phyloP scores from a whole-genome alignment of 805 yeast species.

The Kuraishia piskuri region DNA sequence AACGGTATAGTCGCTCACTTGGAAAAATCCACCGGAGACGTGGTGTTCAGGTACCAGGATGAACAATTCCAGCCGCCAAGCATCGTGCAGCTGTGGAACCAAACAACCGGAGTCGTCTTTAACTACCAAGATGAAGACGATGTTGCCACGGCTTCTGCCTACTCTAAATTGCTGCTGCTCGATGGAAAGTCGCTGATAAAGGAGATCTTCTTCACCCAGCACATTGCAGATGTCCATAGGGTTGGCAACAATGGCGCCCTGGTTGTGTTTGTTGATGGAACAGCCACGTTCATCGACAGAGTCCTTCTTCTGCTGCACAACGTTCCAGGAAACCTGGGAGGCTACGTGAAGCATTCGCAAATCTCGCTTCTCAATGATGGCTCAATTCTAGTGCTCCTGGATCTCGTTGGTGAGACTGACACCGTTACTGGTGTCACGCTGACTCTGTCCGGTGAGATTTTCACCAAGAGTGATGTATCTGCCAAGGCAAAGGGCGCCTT shows the following conservation, averaged over 20 bases:
- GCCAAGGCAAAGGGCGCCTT: background rate
- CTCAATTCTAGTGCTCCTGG: background rate
- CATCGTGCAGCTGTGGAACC: conserved; percentile 8
- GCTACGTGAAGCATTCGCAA: background rate
- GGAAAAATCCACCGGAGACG: conserved; percentile 15
- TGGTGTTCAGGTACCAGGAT: conserved; percentile 22
- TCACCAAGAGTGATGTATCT: background rate
- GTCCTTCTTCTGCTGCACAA: conserved; percentile 1
- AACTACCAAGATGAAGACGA: conserved; percentile 8
- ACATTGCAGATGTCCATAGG: background rate
- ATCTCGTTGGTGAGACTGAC: background rate
- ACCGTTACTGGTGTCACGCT: background rate
- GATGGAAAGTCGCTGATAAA: background rate
- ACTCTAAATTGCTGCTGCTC: background rate
- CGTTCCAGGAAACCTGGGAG: background rate
- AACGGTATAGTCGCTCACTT: conserved; percentile 18
- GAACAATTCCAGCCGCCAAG: conserved; percentile 8
- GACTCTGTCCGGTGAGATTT: background rate
- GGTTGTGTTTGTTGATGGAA: conserved; percentile 11
- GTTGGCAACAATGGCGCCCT: conserved; percentile 6
- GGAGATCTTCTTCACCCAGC: background rate
- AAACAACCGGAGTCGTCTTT: conserved; percentile 9
- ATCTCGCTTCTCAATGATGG: background rate
- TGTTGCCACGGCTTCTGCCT: too few species aligned
- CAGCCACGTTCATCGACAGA: conserved; percentile 7